Evolutionary conservation across 2,329 filamentous ascomycete genomes (phyloP), one percentile per base, ranked within the genome.

Genomic region (Massarina eburnea): DNA sequence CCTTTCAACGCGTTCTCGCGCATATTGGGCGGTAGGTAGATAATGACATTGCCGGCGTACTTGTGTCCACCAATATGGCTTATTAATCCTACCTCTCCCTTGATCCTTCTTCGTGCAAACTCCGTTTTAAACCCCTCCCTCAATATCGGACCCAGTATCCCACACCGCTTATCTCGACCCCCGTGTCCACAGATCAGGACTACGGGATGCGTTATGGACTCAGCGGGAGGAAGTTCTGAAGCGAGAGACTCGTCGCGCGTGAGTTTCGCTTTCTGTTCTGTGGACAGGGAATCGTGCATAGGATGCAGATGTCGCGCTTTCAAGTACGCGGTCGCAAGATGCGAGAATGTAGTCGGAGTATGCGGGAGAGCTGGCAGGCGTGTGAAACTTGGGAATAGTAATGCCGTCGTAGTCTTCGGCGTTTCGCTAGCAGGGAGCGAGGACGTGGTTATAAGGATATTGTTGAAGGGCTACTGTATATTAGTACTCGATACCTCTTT

Each of bases 131-230:
- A 97, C 57, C 91, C 86, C 0, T 71, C 71, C 55, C 82, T 75
- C 12, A 97, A 74, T 1, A 89, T 71, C 0, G 91, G 90, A 0
- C 89, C 91, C 52, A 92, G 77, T 18, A 89, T 72, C 0, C 94
- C 92, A 62, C 94, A 99, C 41, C 94, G 80, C 59, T 78, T 75
- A 64, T 99, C 94, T 9, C 94, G 79, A 2, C 84, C 84, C 12
- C 86, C 87, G 59, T 99, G 94, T 0, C 91, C 90, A 64, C 94
- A 99, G 34, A 96, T 86, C 17, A 97, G 73, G 22, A 99, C 81
- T 1, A 53, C 58, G n/a, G 57, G 59, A 1, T 39, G 53, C 0
- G 52, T 57, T n/a, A 68, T 58, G 3, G 47, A 50, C 9, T 79
- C 73, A 4, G 89, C 84, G 1, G 78, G 77, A 1, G 72, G 70